Evolutionary conservation across 2,329 filamentous ascomycete species (phyloP).

Genomic region (Phoma sp.): DNA sequence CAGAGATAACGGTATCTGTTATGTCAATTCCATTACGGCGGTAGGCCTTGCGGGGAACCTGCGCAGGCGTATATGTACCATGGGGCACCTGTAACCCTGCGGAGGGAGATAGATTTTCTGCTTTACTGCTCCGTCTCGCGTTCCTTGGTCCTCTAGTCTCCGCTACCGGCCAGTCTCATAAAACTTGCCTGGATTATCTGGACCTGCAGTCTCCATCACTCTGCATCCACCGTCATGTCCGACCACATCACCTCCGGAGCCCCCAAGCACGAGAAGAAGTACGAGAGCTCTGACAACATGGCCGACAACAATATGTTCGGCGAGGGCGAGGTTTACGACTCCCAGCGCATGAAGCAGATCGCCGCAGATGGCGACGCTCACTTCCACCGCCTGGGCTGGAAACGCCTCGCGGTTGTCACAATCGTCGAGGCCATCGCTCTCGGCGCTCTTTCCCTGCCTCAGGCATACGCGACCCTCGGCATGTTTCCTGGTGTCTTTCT

Average conservation of each 20-base stretch:
- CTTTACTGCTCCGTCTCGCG: neutral
- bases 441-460: slow-evolving; percentile 19
- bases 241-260: slow-evolving; percentile 9
- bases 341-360: slow-evolving; percentile 18
- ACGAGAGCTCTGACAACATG: slow-evolving; percentile 13
- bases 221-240: neutral
- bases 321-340: slow-evolving; percentile 18
- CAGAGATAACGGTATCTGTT: slow-evolving; percentile 18
- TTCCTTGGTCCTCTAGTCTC: neutral
- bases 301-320: slow-evolving; percentile 14
- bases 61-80: slow-evolving; percentile 17
- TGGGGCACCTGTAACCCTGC: slow-evolving; percentile 13
- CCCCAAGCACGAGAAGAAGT: slow-evolving; percentile 11
- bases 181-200: neutral
- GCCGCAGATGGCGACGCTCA: slow-evolving; percentile 20
- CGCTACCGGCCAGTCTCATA: slow-evolving; percentile 1
- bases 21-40: slow-evolving; percentile 20
- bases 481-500: slow-evolving; percentile 21
- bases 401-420: slow-evolving; percentile 22
- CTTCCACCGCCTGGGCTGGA: slow-evolving; percentile 23
- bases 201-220: neutral
- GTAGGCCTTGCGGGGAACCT: slow-evolving; percentile 11
- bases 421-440: slow-evolving; percentile 23
- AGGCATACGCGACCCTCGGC: slow-evolving; percentile 20
- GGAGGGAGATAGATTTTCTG: slow-evolving; percentile 6